These are phyloP conservation scores for Galerina marginata DNA, from an alignment of 768 basidiomycete species.

Conservation along the genomic window DNA sequence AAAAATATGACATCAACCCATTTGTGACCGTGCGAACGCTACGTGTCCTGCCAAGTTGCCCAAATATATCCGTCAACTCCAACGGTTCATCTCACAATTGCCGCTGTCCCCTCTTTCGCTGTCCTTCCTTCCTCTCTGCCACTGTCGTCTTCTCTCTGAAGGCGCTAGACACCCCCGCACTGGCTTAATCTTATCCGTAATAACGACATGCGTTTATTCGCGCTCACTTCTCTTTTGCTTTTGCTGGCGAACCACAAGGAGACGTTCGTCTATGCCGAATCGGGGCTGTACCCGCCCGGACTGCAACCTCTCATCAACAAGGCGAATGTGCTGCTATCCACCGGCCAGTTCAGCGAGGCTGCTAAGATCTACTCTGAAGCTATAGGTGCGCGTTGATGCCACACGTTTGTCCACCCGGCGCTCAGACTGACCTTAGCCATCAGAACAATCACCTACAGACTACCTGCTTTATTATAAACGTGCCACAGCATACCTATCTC, in stretches of 20 bases:
- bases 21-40: slow-evolving; percentile 28
- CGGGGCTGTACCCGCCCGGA: slow-evolving; percentile 69
- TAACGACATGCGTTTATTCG: slow-evolving; percentile 39
- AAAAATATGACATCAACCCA: slow-evolving; percentile 1
- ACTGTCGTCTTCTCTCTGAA: background rate
- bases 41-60: slow-evolving; percentile 21
- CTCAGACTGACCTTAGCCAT: background rate
- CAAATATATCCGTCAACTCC: slow-evolving; percentile 21
- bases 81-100: slow-evolving; percentile 10
- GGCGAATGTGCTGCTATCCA: slow-evolving; percentile 72
- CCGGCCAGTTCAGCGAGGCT: slow-evolving; percentile 83
- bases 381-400: slow-evolving; percentile 55
- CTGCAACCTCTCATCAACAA: slow-evolving; percentile 73
- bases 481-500: slow-evolving; percentile 86
- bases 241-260: slow-evolving; percentile 24
- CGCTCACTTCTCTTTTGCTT: slow-evolving; percentile 39
- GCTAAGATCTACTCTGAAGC: slow-evolving; percentile 83
- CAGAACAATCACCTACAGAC: slow-evolving; percentile 84
- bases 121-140: slow-evolving; percentile 4
- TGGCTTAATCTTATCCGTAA: slow-evolving; percentile 10
- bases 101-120: slow-evolving; percentile 1
- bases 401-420: background rate
- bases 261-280: slow-evolving; percentile 31
- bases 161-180: background rate
- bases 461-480: slow-evolving; percentile 92